Evolutionary conservation across 176 grass and related monocot genomes (phyloP), one percentile per base, ranked within the genome.

Genomic region (Juncus effusus): DNA sequence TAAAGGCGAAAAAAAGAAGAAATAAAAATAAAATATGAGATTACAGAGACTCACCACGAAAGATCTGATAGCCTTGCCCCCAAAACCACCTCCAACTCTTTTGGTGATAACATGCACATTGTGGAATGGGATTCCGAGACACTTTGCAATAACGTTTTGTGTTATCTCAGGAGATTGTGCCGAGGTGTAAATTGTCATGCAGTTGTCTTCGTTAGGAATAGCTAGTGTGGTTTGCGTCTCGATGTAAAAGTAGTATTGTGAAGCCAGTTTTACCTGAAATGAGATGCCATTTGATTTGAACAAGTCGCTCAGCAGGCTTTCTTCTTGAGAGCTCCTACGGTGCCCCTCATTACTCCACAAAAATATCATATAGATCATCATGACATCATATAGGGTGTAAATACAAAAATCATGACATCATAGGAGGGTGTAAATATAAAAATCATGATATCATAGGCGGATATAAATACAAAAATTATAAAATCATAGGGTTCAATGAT

Each of bases 131-230:
- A 95, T 51, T 40, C 90, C 86, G 10, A 95, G 79, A 73, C 77
- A 83, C 64, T 56, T 81, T 10, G 90, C 86, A 16, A 89, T 35
- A 4, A 68, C 0, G 65, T 7, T 73, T 49, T 95, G 90, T 1
- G 62, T 14, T 12, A 70, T 3, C 42, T 89, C 86, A 3, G 77
- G 83, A 56, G n/a, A 16, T 69, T 95, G 90, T 3, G 57, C 19
- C 4, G 86, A 83, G 13, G 42, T 39, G 63, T 90, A 89, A 3
- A 89, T 61, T 13, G 85, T 81, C 3, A 95, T 81, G 14, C 90
- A 84, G 57, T 89, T 86, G 62, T 95, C 86, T 76, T 95, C 90
- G 11, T 95, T 85, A 7, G 90, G 90, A 35, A 95, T 65, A 42
- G 85, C 90, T 51, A 95, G 60, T 0, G 74, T 71, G 1, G 55